These are phyloP conservation scores for Penicillium sclerotiorum DNA, from an alignment of 2,329 filamentous ascomycete species.

Conservation along the genomic window DNA sequence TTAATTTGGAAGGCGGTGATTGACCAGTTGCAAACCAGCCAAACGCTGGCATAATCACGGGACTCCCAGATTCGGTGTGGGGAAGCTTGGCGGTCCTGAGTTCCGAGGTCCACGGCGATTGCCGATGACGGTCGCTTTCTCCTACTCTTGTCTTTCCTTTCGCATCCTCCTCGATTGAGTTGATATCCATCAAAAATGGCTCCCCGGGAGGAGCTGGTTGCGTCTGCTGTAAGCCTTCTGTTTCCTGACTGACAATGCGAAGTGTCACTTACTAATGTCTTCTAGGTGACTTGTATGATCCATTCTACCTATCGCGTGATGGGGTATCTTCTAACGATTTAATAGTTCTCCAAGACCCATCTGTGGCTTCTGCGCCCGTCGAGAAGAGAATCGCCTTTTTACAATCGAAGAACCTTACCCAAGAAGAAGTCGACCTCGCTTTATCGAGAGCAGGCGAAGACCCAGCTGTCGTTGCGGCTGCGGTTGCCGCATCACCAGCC, in stretches of 20 bases:
- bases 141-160: slow-evolving; percentile 17
- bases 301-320: slow-evolving; percentile 1
- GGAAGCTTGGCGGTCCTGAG: slow-evolving; percentile 32
- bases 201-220: slow-evolving; percentile 82
- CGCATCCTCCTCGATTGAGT: slow-evolving; percentile 13
- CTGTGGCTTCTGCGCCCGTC: slow-evolving; percentile 82
- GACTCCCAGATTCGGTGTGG: slow-evolving; percentile 31
- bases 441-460: slow-evolving; percentile 73
- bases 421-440: slow-evolving; percentile 88
- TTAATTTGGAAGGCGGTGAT: slow-evolving; percentile 4
- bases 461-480: slow-evolving; percentile 48
- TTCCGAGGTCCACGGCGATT: slow-evolving; percentile 42
- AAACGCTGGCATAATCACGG: slow-evolving; percentile 30
- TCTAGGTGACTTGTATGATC: slow-evolving; percentile 55
- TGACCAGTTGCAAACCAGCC: slow-evolving; percentile 13
- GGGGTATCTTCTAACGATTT: slow-evolving; percentile 19
- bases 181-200: slow-evolving; percentile 66
- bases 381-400: slow-evolving; percentile 93
- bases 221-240: slow-evolving; percentile 68
- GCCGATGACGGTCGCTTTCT: slow-evolving; percentile 28
- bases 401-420: slow-evolving; percentile 93
- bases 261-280: slow-evolving; percentile 25
- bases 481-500: slow-evolving; percentile 48
- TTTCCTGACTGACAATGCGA: too few species aligned
- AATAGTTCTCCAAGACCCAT: slow-evolving; percentile 89